Evolutionary conservation across 2,329 filamentous ascomycete species (phyloP).

Genomic region (Pseudocercospora ulei): DNA sequence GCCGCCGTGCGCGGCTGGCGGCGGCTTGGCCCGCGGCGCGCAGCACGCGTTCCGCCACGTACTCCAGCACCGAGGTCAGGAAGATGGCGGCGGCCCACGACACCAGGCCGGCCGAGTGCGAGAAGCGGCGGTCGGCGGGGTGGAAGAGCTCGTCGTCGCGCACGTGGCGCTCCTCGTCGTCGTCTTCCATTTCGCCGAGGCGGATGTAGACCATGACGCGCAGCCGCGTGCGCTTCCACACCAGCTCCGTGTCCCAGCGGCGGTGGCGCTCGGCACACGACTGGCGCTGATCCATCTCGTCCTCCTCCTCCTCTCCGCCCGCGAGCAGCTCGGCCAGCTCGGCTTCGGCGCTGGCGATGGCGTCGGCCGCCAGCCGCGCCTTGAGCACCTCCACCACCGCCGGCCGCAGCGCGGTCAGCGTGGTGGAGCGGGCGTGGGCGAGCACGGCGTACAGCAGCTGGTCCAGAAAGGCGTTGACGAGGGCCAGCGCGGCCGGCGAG

Average conservation of each 20-base stretch:
- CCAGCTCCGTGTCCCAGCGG: constrained; percentile 80
- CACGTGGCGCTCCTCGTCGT: constrained; percentile 85
- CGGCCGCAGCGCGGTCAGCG: constrained; percentile 62
- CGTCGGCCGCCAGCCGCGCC: constrained; percentile 75
- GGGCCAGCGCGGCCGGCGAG: constrained; percentile 59
- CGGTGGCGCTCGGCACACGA: constrained; percentile 34
- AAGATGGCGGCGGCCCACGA: constrained; percentile 93
- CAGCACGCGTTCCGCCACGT: constrained; percentile 82
- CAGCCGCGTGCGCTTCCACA: constrained; percentile 86
- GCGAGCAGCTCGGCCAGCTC: constrained; percentile 82
- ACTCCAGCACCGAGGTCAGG: constrained; percentile 86
- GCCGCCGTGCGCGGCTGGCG: constrained; percentile 50
- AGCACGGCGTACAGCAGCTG: constrained; percentile 87
- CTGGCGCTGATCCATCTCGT: constrained; percentile 31
- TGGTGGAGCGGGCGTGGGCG: constrained; percentile 66
- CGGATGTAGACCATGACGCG: constrained; percentile 98
- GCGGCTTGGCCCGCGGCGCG: constrained; percentile 80
- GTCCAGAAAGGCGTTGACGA: constrained; percentile 88
- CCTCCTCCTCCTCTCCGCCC: constrained; percentile 57
- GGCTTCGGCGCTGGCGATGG: constrained; percentile 71
- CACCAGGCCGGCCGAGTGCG: constrained; percentile 44
- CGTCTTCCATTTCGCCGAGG: constrained; percentile 91
- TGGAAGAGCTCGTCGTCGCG: constrained; percentile 64
- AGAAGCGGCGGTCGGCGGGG: constrained; percentile 49
- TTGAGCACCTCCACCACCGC: constrained; percentile 82